phyloP scores from a whole-genome alignment of 1,284 basidiomycete species.

The Sutorius eximius region DNA sequence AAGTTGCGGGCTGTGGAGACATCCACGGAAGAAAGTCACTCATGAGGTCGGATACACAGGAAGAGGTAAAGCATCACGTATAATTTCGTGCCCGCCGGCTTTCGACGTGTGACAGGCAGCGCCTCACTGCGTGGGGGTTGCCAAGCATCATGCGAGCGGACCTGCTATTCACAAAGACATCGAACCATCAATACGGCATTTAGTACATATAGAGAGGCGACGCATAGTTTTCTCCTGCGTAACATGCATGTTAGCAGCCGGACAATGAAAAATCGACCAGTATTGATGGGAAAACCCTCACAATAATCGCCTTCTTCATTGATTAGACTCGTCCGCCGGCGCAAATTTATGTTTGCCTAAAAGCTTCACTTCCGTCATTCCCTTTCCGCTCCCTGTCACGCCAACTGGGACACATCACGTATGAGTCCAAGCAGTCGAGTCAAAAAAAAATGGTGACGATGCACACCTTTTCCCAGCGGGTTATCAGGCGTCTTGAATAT shows the following conservation, averaged over 20 bases:
- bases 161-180: conserved; percentile 32
- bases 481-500: conserved; percentile 98
- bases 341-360: conserved; percentile 83
- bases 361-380: conserved; percentile 80
- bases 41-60: conserved; percentile 24
- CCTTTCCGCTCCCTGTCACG: conserved; percentile 91
- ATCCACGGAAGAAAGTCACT: conserved; percentile 18
- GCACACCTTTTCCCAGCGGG: conserved; percentile 79
- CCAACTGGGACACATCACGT: conserved; percentile 63
- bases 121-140: conserved; percentile 7
- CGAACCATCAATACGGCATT: conserved; percentile 17
- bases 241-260: conserved; percentile 7
- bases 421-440: conserved; percentile 26
- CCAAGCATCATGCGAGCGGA: conserved; percentile 11
- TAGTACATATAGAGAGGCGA: conserved; percentile 24
- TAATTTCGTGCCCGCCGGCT: conserved; percentile 19
- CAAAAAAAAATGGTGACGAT: conserved; percentile 20
- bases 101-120: conserved; percentile 19
- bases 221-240: conserved; percentile 17
- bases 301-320: conserved; percentile 20
- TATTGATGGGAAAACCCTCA: conserved; percentile 5
- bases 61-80: conserved; percentile 31
- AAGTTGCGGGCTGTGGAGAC: conserved; percentile 23
- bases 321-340: conserved; percentile 41
- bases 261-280: background rate